A percentile compares a stretch with the other conserved stretches of the same genome.
Conservation (phyloP, 257 asterid genomes). For the Solanum rostratum region DNA sequence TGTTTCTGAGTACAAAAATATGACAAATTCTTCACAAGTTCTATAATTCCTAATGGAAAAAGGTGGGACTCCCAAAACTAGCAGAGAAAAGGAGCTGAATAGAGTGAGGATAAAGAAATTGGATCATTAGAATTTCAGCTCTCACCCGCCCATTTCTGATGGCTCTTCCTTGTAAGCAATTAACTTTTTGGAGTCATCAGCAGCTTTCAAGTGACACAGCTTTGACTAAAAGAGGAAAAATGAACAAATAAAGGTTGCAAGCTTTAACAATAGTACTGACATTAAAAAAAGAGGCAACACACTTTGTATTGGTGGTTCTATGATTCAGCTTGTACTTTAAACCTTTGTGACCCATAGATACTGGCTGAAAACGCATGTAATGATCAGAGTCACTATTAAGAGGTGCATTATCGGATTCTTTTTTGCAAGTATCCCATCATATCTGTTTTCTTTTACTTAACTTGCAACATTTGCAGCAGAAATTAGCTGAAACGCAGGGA, state of each 20-base stretch:
- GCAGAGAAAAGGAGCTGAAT: background rate
- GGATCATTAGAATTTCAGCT: background rate
- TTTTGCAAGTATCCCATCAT: background rate
- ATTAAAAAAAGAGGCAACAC: background rate
- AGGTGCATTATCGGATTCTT: background rate
- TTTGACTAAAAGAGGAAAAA: conserved; percentile 50
- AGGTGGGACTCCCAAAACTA: background rate
- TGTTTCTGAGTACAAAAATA: background rate
- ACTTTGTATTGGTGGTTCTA: background rate
- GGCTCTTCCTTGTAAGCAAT: conserved; percentile 66
- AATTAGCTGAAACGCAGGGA: background rate
- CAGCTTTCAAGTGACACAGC: conserved; percentile 55
- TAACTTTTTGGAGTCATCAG: conserved; percentile 39
- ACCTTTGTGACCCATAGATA: background rate
- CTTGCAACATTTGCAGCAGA: background rate
- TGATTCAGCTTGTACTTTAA: background rate
- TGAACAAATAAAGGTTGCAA: background rate
- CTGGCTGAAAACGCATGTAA: background rate
- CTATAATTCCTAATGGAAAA: background rate
- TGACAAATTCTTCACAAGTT: background rate
- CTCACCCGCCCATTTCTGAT: conserved; percentile 99
- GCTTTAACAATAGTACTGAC: background rate
- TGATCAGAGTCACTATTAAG: background rate
- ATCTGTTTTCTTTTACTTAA: background rate
- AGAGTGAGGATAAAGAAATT: background rate